Conservation (phyloP, 2,329 filamentous ascomycete species). For the Colletotrichum lupini region DNA sequence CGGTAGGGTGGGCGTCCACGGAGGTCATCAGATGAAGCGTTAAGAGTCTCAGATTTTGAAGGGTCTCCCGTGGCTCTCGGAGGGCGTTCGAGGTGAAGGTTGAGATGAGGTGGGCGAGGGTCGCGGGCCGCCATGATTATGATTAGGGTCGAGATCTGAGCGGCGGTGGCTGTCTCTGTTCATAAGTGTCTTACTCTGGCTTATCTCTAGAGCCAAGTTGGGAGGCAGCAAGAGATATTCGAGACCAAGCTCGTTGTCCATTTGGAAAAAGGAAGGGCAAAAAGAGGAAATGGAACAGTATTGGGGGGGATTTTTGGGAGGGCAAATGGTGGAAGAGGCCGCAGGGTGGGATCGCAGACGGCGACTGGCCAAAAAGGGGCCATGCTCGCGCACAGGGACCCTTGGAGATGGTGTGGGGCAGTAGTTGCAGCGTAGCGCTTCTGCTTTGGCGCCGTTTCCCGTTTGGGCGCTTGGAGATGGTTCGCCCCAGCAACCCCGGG, state of each 20-base stretch:
- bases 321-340: constrained; percentile 21
- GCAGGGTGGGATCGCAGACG: constrained; percentile 32
- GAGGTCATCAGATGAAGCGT: constrained; percentile 36
- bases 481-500: constrained; percentile 15
- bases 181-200: constrained; percentile 12
- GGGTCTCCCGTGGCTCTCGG: constrained; percentile 30
- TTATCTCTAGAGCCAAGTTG: constrained; percentile 31
- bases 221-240: constrained; percentile 18
- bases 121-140: constrained; percentile 35
- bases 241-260: constrained; percentile 22
- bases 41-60: constrained; percentile 34
- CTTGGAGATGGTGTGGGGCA: constrained; percentile 20
- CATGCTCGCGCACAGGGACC: constrained; percentile 27
- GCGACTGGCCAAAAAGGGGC: constrained; percentile 35
- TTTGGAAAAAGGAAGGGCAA: constrained; percentile 27
- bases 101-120: constrained; percentile 26
- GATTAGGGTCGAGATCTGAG: constrained; percentile 31
- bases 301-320: constrained; percentile 23
- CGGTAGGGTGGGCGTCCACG: constrained; percentile 31
- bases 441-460: constrained; percentile 31
- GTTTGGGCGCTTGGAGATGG: constrained; percentile 29
- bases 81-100: constrained; percentile 31
- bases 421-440: constrained; percentile 17
- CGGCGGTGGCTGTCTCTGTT: constrained; percentile 32
- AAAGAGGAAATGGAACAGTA: constrained; percentile 32